phyloP scores from a whole-genome alignment of 2,329 filamentous ascomycete genomes.

The Helminthosporium solani region DNA sequence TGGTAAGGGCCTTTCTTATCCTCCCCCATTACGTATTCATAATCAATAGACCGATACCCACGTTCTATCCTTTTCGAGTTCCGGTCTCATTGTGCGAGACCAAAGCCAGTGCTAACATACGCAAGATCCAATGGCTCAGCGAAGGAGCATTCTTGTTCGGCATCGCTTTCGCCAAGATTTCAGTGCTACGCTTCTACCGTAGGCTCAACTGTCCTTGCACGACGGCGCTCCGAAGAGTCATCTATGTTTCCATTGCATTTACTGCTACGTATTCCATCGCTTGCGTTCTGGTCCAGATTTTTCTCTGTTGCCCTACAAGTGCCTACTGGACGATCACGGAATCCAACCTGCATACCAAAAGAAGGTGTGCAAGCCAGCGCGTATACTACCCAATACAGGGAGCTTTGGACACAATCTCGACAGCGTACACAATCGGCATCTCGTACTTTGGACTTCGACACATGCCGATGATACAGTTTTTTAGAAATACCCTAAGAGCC shows the following conservation, averaged over 20 bases:
- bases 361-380: slow-evolving; percentile 13
- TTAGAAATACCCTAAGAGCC: slow-evolving; percentile 17
- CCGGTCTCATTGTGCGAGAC: background rate
- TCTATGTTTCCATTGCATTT: slow-evolving; percentile 34
- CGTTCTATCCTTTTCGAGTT: too few species aligned
- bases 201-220: slow-evolving; percentile 33
- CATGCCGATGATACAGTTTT: slow-evolving; percentile 19
- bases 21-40: too few species aligned
- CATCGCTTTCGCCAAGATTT: slow-evolving; percentile 39
- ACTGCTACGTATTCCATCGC: slow-evolving; percentile 31
- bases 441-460: slow-evolving; percentile 18
- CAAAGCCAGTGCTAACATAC: slow-evolving; percentile 1
- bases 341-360: slow-evolving; percentile 2
- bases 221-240: slow-evolving; percentile 26
- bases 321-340: slow-evolving; percentile 39
- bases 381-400: slow-evolving; percentile 20
- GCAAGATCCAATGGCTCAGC: slow-evolving; percentile 33
- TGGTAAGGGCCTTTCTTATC: slow-evolving; percentile 15
- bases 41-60: too few species aligned
- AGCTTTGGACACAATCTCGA: slow-evolving; percentile 17
- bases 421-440: slow-evolving; percentile 22
- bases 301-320: slow-evolving; percentile 34
- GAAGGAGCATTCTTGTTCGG: slow-evolving; percentile 37
- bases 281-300: slow-evolving; percentile 30
- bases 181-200: slow-evolving; percentile 42